These are phyloP conservation scores for Moricandia arvensis DNA, from an alignment of 345 rosid genomes.

Conservation along the genomic window DNA sequence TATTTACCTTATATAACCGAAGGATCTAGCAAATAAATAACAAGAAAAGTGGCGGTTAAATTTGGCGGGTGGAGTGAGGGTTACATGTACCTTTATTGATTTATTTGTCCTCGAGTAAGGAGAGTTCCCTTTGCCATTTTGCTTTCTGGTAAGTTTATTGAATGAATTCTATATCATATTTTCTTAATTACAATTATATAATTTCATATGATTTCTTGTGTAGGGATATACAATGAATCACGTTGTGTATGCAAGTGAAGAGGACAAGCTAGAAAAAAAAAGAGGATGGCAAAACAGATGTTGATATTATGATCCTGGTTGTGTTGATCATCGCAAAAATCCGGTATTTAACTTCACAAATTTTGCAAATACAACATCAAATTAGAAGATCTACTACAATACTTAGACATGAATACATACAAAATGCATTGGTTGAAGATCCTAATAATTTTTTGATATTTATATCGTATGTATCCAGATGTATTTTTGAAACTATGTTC, in stretches of 20 bases:
- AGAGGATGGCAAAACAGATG: neutral
- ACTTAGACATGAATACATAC: conserved; percentile 12
- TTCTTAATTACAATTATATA: neutral
- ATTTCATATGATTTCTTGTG: neutral
- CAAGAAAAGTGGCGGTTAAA: too few relatives aligned
- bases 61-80: too few relatives aligned
- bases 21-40: too few relatives aligned
- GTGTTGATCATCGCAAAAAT: neutral
- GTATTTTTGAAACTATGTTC: neutral
- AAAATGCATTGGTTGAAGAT: neutral
- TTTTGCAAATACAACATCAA: neutral
- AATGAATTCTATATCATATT: too few relatives aligned
- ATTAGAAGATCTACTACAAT: neutral
- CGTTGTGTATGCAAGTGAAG: neutral
- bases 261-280: neutral
- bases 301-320: neutral
- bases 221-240: neutral
- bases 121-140: too few relatives aligned
- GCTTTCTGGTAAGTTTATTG: too few relatives aligned
- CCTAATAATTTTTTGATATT: neutral
- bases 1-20: too few relatives aligned
- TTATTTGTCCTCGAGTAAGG: too few relatives aligned
- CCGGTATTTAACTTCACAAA: neutral
- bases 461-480: conserved; percentile 1
- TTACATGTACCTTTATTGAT: too few relatives aligned